phyloP scores from a whole-genome alignment of 106 monocot genomes.

The Dioscorea alata region DNA sequence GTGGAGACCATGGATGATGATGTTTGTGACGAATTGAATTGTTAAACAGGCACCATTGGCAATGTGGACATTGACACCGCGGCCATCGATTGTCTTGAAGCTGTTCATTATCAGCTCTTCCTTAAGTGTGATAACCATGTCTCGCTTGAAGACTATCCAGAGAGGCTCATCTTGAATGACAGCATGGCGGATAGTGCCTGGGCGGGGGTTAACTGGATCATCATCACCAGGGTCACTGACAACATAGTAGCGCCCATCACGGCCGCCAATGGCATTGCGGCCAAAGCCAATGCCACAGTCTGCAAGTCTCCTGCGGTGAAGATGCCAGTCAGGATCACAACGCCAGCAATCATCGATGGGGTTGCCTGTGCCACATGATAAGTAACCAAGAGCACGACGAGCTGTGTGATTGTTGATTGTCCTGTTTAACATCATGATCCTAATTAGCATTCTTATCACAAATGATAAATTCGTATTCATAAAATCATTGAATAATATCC shows the following conservation, averaged over 20 bases:
- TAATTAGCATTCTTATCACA: no score
- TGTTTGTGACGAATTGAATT: conserved; percentile 50
- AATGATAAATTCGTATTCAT: no score
- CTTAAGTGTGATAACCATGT: conserved; percentile 53
- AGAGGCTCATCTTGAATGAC: conserved; percentile 57
- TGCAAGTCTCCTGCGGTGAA: conserved; percentile 46
- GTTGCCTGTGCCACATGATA: conserved; percentile 56
- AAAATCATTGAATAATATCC: no score
- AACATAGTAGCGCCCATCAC: conserved; percentile 43
- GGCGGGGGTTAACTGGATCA: conserved; percentile 43
- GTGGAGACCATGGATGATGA: conserved; percentile 54
- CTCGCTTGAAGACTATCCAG: conserved; percentile 52
- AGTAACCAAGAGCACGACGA: conserved; percentile 26
- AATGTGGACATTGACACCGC: conserved; percentile 52
- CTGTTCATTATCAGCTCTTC: conserved; percentile 70
- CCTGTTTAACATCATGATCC: conserved; percentile 12
- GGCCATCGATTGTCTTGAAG: conserved; percentile 67
- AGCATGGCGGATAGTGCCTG: conserved; percentile 55
- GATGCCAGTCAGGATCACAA: conserved; percentile 46
- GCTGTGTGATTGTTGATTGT: conserved; percentile 31
- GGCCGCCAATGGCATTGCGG: conserved; percentile 57
- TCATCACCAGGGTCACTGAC: conserved; percentile 46
- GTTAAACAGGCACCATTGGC: conserved; percentile 60
- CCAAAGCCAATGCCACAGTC: conserved; percentile 66
- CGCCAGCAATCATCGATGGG: conserved; percentile 72